phyloP scores from a whole-genome alignment of 768 basidiomycete genomes.

The Gymnopilus junonius region DNA sequence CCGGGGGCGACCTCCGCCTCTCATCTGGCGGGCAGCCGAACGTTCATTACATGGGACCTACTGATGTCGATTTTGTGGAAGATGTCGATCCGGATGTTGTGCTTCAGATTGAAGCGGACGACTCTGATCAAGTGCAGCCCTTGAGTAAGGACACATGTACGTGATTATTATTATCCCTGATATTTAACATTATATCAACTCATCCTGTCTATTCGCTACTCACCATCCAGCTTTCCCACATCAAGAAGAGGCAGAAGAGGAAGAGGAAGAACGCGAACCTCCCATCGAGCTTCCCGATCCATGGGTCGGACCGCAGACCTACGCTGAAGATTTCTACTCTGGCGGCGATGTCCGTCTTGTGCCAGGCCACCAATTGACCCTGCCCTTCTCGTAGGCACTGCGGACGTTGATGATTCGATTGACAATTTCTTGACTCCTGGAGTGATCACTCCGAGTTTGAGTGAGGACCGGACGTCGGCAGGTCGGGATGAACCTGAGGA shows the following conservation, averaged over 20 bases:
- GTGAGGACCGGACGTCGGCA: conserved; percentile 15
- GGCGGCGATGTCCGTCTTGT: conserved; percentile 28
- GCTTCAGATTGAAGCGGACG: conserved; percentile 17
- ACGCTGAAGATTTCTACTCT: conserved; percentile 43
- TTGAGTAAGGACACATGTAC: conserved; percentile 17
- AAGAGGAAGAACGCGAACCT: conserved; percentile 2
- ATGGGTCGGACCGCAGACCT: conserved; percentile 37
- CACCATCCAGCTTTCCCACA: conserved; percentile 29
- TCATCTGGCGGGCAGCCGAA: conserved; percentile 10
- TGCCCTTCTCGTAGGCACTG: conserved; percentile 14
- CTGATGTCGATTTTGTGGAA: conserved; percentile 11
- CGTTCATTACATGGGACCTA: conserved; percentile 32
- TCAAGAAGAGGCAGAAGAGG: not conserved
- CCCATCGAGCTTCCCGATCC: conserved; percentile 36
- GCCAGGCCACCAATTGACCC: conserved; percentile 19
- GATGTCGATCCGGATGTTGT: conserved; percentile 10
- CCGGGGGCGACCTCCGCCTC: conserved; percentile 43
- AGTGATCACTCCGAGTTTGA: conserved; percentile 25
- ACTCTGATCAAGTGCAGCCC: conserved; percentile 13
- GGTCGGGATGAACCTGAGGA: conserved; percentile 6
- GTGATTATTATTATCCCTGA: not conserved
- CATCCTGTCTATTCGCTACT: not conserved
- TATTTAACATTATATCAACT: not conserved
- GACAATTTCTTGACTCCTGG: conserved; percentile 32
- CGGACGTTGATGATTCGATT: conserved; percentile 23